A percentile compares a stretch with the other conserved stretches of the same genome.
Conservation (phyloP, 805 yeast species). For the Saccharomycopsis sp. region DNA sequence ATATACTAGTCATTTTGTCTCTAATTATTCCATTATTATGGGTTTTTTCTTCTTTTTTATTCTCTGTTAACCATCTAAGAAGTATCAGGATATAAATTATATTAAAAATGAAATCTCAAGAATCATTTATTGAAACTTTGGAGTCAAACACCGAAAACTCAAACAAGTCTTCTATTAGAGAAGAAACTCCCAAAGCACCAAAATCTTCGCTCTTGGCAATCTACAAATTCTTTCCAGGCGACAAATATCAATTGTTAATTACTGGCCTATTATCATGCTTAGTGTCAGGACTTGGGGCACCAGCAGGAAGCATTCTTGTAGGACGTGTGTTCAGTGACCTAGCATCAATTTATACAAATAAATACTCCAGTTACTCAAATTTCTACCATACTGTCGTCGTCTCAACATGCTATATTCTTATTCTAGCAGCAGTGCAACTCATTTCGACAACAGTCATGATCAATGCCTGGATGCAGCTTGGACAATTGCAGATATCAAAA, state of each 20-base stretch:
- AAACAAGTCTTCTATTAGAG: no score
- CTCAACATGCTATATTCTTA: constrained; percentile 31
- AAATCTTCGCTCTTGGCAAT: background rate
- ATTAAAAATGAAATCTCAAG: no score
- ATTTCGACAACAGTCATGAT: constrained; percentile 49
- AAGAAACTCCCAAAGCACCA: no score
- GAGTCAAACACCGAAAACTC: no score
- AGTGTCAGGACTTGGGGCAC: constrained; percentile 50
- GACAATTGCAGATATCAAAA: constrained; percentile 60
- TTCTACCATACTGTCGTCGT: constrained; percentile 17
- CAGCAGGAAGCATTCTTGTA: constrained; percentile 55
- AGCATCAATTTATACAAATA: constrained; percentile 24
- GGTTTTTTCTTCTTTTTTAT: background rate
- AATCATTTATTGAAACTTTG: no score
- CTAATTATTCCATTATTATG: background rate
- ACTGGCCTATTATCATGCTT: constrained; percentile 36
- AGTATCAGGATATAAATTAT: no score
- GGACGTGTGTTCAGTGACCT: constrained; percentile 55
- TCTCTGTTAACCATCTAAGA: no score
- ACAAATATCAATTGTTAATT: constrained; percentile 20
- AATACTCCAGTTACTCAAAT: constrained; percentile 29
- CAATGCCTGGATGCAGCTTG: constrained; percentile 57
- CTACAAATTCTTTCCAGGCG: constrained; percentile 11
- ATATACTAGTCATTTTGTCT: background rate
- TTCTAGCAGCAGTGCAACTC: constrained; percentile 41